Evolutionary conservation across 2,329 filamentous ascomycete genomes (phyloP), one percentile per base, ranked within the genome.

Genomic region (Fusarium ramigenum): DNA sequence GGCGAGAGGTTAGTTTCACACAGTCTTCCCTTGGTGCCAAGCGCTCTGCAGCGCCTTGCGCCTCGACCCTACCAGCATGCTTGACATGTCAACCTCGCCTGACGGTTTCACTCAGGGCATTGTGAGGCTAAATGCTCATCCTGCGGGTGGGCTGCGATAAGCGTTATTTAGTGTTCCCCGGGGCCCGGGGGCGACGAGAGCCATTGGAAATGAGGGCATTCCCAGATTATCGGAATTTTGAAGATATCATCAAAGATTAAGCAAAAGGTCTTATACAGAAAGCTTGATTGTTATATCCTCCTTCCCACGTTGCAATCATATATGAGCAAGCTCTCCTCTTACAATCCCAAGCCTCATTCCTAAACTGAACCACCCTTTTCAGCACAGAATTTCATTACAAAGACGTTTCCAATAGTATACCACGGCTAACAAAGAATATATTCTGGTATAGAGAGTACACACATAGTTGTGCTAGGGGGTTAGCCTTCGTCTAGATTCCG

Each of bases 11-110:
- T 43, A 30, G 37, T 18, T 28, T n/a, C 42, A 32, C 37, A 32
- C 37, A 47, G 30, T 21, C 42, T 49, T 47, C 30, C 42, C 42
- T 25, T 18, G 37, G 23, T 50, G 39, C 28, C 59, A 64, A 28
- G 63, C 50, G 46, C 40, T 59, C 52, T 36, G 18, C 36, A 50
- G 71, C 57, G 28, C 50, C 37, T 44, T 40, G 42, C 58, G 44
- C 37, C 49, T n/a, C 37, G 52, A 63, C 59, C 63, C 49, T 53
- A 34, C 53, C 56, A 72, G 58, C 59, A 58, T 60, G 54, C 60
- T 72, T 72, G 69, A 54, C 63, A 47, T 69, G 58, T 72, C 53
- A 54, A 46, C 54, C 59, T 72, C 49, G 30, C 54, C 47, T 60
- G 42, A 40, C 30, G 23, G 43, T 50, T 53, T 50, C 18, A 16